phyloP scores from a whole-genome alignment of 768 basidiomycete species.

The Sarcodon aspratus region DNA sequence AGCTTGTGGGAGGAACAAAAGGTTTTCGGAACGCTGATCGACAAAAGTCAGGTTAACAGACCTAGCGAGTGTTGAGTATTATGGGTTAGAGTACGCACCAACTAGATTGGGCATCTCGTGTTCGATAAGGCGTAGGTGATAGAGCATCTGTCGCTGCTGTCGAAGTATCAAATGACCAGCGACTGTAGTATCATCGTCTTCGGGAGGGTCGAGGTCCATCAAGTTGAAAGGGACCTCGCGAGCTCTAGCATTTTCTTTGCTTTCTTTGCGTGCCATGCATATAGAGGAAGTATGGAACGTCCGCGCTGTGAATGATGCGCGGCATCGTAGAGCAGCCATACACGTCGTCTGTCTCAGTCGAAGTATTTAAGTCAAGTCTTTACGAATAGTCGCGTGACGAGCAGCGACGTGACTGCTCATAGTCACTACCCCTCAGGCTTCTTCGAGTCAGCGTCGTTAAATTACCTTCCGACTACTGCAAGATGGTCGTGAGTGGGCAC shows the following conservation, averaged over 20 bases:
- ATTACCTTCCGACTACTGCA: too few species aligned
- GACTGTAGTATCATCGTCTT: slow-evolving; percentile 47
- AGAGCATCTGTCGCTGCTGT: slow-evolving; percentile 61
- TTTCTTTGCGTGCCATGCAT: slow-evolving; percentile 4
- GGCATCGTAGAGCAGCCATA: slow-evolving; percentile 3
- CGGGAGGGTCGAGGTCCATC: slow-evolving; percentile 10
- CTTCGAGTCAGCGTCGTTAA: too few species aligned
- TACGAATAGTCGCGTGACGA: too few species aligned
- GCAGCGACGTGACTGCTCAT: too few species aligned
- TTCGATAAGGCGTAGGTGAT: slow-evolving; percentile 79
- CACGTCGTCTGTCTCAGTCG: too few species aligned
- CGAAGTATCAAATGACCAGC: slow-evolving; percentile 63
- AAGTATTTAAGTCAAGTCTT: too few species aligned
- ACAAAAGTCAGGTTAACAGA: neutral
- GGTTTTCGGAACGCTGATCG: slow-evolving; percentile 67
- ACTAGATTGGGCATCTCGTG: slow-evolving; percentile 82
- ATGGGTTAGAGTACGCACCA: slow-evolving; percentile 30
- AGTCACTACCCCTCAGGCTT: too few species aligned
- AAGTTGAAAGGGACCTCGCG: neutral
- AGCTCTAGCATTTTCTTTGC: slow-evolving; percentile 4
- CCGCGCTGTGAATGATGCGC: slow-evolving; percentile 4
- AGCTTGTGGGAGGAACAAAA: slow-evolving; percentile 54
- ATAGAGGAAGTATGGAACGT: slow-evolving; percentile 14
- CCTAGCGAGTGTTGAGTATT: slow-evolving; percentile 2
- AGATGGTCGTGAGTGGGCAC: too few species aligned